Percentiles rank a stretch among this genome's conserved stretches.
These are phyloP conservation scores for Solanum microdontum DNA, from an alignment of 257 asterid species.

Conservation along the genomic window DNA sequence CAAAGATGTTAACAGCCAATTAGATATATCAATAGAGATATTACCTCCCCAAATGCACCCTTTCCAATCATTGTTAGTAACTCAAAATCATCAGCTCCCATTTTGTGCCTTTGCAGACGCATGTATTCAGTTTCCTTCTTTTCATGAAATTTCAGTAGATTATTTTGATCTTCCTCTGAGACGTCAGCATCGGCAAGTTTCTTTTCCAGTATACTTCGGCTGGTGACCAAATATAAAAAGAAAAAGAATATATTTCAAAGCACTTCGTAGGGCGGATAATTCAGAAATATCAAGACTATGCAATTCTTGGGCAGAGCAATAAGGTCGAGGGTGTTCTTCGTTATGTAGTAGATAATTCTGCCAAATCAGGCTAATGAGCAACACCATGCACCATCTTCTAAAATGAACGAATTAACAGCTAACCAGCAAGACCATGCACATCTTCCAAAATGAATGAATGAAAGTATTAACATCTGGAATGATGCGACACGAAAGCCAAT, in stretches of 20 bases:
- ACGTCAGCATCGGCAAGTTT: constrained; percentile 99
- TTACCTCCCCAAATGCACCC: constrained; percentile 99
- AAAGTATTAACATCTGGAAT: neutral
- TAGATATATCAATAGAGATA: neutral
- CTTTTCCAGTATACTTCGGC: constrained; percentile 75
- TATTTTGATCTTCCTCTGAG: constrained; percentile 94
- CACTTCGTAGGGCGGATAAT: neutral
- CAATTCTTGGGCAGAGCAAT: neutral
- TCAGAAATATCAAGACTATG: neutral
- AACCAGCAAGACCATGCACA: neutral
- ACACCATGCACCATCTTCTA: neutral
- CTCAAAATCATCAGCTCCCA: constrained; percentile 92
- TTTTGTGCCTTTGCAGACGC: constrained; percentile 98
- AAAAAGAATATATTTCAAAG: neutral
- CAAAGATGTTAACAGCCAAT: neutral
- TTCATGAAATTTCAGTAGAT: constrained; percentile 74
- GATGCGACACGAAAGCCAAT: neutral
- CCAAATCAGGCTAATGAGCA: neutral
- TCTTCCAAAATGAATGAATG: neutral
- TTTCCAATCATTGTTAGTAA: constrained; percentile 92
- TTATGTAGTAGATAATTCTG: neutral
- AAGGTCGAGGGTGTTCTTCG: neutral
- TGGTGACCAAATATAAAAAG: constrained; percentile 23
- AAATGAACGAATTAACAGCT: neutral
- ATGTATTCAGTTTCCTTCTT: constrained; percentile 97